phyloP scores from a whole-genome alignment of 768 basidiomycete species.

The Amanita phalloides region DNA sequence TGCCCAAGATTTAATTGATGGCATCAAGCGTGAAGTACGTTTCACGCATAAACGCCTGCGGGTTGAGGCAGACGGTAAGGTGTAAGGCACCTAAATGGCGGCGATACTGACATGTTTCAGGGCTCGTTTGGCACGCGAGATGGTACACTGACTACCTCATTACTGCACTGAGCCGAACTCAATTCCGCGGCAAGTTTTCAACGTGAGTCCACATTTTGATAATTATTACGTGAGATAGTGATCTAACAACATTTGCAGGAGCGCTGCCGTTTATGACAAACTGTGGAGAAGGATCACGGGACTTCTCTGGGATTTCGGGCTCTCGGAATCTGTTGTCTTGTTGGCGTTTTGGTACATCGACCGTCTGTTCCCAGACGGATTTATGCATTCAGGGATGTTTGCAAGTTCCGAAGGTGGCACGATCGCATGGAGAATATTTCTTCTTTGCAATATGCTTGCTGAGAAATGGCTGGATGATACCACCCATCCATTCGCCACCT shows the following conservation, averaged over 20 bases:
- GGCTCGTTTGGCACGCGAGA: neutral
- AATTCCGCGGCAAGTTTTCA: constrained; percentile 1
- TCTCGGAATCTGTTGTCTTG: constrained; percentile 24
- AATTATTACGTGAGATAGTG: neutral
- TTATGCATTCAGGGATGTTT: constrained; percentile 8
- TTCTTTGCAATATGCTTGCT: constrained; percentile 45
- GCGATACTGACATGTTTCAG: constrained; percentile 1
- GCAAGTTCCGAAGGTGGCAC: constrained; percentile 3
- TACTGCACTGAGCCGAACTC: constrained; percentile 1
- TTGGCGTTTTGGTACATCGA: constrained; percentile 51
- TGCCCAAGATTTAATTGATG: constrained; percentile 2
- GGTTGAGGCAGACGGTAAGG: constrained; percentile 2
- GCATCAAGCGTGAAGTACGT: neutral
- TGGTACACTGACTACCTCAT: constrained; percentile 7
- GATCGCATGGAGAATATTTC: constrained; percentile 34
- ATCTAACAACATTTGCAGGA: neutral
- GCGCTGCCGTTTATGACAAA: neutral
- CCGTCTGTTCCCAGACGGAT: constrained; percentile 34
- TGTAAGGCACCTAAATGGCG: neutral
- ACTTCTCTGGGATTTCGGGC: neutral
- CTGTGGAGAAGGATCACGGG: constrained; percentile 1
- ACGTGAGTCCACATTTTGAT: neutral
- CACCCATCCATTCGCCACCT: constrained; percentile 38
- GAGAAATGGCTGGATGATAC: constrained; percentile 57
- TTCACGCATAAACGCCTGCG: constrained; percentile 1